Percentiles rank a stretch among this genome's conserved stretches.
These are phyloP conservation scores for Cephaloascus albidus DNA, from an alignment of 805 yeast species.

Conservation along the genomic window DNA sequence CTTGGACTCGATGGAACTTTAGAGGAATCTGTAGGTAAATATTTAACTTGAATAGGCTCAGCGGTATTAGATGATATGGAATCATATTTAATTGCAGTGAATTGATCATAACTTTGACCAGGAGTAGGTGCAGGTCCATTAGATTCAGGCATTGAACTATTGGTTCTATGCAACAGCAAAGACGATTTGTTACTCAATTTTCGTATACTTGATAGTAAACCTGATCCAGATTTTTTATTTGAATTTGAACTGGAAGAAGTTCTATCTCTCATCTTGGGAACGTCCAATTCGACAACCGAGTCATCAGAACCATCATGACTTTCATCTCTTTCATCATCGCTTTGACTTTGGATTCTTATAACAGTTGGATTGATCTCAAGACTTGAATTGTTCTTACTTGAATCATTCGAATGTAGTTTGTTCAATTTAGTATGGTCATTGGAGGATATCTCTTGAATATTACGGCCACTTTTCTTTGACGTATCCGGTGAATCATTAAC, in stretches of 20 bases:
- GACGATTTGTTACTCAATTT: neutral
- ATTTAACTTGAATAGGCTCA: slow-evolving; percentile 21
- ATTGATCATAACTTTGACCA: slow-evolving; percentile 8
- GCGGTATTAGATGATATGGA: slow-evolving; percentile 11
- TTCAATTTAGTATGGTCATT: neutral
- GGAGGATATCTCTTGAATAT: neutral
- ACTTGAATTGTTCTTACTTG: neutral
- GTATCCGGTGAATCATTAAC: neutral
- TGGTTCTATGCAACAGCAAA: neutral
- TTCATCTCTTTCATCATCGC: neutral
- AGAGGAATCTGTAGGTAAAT: slow-evolving; percentile 12
- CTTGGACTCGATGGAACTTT: neutral
- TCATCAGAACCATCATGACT: neutral
- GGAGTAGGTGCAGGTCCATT: neutral
- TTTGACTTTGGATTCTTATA: neutral
- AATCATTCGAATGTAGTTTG: too few relatives aligned
- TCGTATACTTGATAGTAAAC: neutral
- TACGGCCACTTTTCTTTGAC: neutral
- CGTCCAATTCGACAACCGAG: neutral
- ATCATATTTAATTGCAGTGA: slow-evolving; percentile 29
- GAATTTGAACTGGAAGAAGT: neutral
- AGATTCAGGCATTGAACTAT: neutral
- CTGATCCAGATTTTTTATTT: neutral
- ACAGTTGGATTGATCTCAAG: neutral
- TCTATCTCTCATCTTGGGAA: neutral